Base-by-base conservation (phyloP, 2,329 filamentous ascomycete species). In the Hymenoscyphus fraxineus region DNA sequence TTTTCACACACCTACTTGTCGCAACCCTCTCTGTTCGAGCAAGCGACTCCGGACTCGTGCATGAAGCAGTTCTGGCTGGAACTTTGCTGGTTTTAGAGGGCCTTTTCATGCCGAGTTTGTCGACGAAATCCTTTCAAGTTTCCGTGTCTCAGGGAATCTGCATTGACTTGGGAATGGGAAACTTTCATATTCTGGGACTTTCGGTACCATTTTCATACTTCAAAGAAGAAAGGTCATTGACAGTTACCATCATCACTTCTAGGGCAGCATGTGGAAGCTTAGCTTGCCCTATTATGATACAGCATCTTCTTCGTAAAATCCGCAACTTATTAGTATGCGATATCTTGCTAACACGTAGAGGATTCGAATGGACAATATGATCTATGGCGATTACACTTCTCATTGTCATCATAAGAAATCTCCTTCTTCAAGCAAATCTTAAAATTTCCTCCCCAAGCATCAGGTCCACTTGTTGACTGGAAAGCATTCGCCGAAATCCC, bases 311-410 rank as follows among this genome's bases (percentile, higher is more conserved):
- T 27, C n/a, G n/a, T n/a, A n/a, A n/a, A n/a, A n/a, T n/a, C n/a
- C n/a, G n/a, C n/a, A n/a, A n/a, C n/a, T n/a, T n/a, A n/a, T n/a
- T n/a, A n/a, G n/a, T n/a, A n/a, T n/a, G n/a, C n/a, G n/a, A n/a
- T n/a, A n/a, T n/a, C 3, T 51, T 22, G 16, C 22, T 51, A 51
- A 51, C 44, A 51, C 12, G 22, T 3, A n/a, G 22, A 51, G 44
- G 2, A 31, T 82, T 81, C 71, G 71, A 70, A 1, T 82, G 80
- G 80, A 78, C 81, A 0, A 76, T 82, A 44, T 76, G 80, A 39
- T 72, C 77, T 3, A 72, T 84, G 51, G 81, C 77, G n/a, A 0
- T 81, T 84, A 39, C 57, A 12, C 51, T 58, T 9, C 16, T 62
- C 38, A 57, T 58, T 39, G 19, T 35, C 16, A 22, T 32, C 16